Percentiles rank a stretch among this genome's conserved stretches.
Conservation (phyloP, 805 yeast genomes). For the baker's yeast (Saccharomyces cerevisiae) region DNA sequence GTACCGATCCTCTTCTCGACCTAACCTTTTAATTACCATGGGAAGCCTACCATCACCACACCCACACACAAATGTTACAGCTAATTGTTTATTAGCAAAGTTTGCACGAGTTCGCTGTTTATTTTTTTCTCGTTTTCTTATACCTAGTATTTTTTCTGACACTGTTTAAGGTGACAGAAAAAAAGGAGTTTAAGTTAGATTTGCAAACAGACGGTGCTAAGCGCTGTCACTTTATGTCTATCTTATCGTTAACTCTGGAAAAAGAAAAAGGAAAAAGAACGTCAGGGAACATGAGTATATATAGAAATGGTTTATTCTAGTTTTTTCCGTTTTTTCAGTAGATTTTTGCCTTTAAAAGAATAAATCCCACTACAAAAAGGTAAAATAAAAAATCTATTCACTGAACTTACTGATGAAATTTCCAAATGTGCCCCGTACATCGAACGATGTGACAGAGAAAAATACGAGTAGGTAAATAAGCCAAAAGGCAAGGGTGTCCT, state of each 20-base stretch:
- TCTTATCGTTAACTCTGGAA: background rate
- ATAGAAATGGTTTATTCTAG: background rate
- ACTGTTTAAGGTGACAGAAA: background rate
- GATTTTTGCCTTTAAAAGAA: background rate
- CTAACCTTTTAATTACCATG: background rate
- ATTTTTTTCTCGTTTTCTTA: background rate
- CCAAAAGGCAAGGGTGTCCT: background rate
- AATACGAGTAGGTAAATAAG: background rate
- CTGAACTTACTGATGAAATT: background rate
- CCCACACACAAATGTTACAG: background rate
- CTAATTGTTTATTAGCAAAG: background rate
- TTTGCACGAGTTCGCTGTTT: background rate
- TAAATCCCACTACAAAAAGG: background rate
- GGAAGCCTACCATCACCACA: background rate
- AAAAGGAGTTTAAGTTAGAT: background rate
- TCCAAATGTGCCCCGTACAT: background rate
- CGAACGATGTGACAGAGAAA: background rate
- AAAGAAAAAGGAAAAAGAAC: background rate
- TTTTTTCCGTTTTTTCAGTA: background rate
- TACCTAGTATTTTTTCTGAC: background rate
- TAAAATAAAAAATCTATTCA: background rate
- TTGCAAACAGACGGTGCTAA: background rate
- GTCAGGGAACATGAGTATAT: background rate
- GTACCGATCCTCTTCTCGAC: background rate
- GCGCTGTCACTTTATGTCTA: background rate